Base-by-base conservation (phyloP, 768 basidiomycete genomes). In the Kwoniella botswanensis region DNA sequence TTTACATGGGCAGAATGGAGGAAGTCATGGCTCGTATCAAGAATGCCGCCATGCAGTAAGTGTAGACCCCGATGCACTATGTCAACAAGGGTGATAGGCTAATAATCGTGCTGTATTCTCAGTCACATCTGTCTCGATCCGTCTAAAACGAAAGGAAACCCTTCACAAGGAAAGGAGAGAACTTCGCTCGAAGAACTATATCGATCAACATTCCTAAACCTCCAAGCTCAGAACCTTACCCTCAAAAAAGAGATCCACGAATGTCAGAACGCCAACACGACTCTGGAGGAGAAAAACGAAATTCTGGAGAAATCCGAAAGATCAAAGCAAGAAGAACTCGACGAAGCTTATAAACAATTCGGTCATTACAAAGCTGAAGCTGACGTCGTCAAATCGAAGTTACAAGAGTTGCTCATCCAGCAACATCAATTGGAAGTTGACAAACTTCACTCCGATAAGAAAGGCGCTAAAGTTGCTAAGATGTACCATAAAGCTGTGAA, bases 21-120 rank as follows among this genome's bases (percentile, higher is more conserved):
- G 75, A 76, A 52, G 72, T 71, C 7, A 29, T 71, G n/a, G 63
- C 62, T n/a, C 21, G 74, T 9, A 29, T 75, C 24, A 55, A 63
- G 42, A 6, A 54, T 35, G 52, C 56, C 50, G 21, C 66, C 4
- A 22, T 9, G 12, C 26, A 22, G 71, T 72, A 17, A 70, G 53
- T 18, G 2, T 0, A 1, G 0, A 60, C 0, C 17, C 18, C 35
- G 1, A n/a, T 6, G 3, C 10, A 3, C 3, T 29, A 18, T 50
- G 46, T 0, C 0, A 13, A 6, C 0, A 50, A 17, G 13, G 46
- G 46, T 4, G 18, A 11, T 50, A 13, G 18, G 46, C 46, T 50
- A 6, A 50, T 50, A 7, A 17, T 18, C 1, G 3, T 13, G 4
- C 6, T 50, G 46, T 50, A 17, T 55, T 3, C 1, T 24, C 12